These are phyloP conservation scores for Grosmannia penicillata DNA, from an alignment of 2,329 filamentous ascomycete species.

Conservation along the genomic window DNA sequence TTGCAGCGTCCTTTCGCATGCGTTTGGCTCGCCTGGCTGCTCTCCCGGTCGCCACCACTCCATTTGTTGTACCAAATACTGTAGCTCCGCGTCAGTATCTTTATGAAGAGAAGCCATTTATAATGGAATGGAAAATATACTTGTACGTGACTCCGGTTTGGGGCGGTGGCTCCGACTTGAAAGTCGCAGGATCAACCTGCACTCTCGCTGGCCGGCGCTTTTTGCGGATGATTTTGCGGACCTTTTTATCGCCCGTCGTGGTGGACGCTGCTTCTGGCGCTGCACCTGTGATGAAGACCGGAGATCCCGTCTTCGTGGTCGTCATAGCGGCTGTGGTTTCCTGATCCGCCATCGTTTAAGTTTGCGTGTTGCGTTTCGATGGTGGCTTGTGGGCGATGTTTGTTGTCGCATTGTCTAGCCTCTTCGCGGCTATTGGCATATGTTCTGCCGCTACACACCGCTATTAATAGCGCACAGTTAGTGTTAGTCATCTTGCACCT, in stretches of 20 bases:
- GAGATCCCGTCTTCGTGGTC: background rate
- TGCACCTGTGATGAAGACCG: background rate
- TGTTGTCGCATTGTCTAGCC: no score
- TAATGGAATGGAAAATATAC: slow-evolving; percentile 7
- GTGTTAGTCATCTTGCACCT: no score
- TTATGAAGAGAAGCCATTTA: background rate
- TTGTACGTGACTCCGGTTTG: slow-evolving; percentile 96
- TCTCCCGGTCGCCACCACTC: slow-evolving; percentile 87
- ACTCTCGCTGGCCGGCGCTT: slow-evolving; percentile 81
- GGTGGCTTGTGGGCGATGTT: no score
- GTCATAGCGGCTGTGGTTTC: background rate
- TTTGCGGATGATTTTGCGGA: slow-evolving; percentile 84
- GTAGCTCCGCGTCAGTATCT: no score
- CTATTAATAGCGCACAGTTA: no score
- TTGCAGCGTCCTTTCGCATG: slow-evolving; percentile 78
- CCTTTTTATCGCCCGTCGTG: slow-evolving; percentile 29
- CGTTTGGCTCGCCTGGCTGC: slow-evolving; percentile 73
- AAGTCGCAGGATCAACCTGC: slow-evolving; percentile 73
- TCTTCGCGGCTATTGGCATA: no score
- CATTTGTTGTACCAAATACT: slow-evolving; percentile 99
- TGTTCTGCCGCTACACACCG: no score
- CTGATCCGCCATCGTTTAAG: background rate
- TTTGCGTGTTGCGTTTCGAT: no score
- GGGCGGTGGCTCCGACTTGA: slow-evolving; percentile 72
- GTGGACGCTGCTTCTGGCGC: background rate